These are phyloP conservation scores for Litchi chinensis DNA, from an alignment of 345 rosid species.

Conservation along the genomic window DNA sequence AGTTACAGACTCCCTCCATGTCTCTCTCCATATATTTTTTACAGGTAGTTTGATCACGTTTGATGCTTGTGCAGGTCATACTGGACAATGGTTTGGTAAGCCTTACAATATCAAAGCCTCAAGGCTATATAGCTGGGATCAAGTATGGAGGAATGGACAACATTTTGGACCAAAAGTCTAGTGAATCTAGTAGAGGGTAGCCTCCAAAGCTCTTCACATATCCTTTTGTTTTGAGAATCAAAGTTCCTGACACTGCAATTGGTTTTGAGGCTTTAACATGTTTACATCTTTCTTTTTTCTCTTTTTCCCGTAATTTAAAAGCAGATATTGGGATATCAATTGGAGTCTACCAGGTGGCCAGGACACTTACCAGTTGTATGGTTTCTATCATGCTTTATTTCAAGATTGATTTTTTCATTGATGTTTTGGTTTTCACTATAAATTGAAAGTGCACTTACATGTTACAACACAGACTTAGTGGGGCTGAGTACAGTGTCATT, in stretches of 20 bases:
- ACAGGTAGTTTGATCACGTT: background rate
- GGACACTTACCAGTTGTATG: conserved; percentile 34
- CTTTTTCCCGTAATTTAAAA: background rate
- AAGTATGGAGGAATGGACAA: conserved; percentile 44
- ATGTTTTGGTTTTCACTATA: background rate
- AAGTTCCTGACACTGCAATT: background rate
- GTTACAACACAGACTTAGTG: conserved; percentile 28
- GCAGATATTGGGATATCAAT: conserved; percentile 45
- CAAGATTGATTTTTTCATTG: background rate
- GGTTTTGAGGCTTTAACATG: background rate
- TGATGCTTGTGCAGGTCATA: conserved; percentile 26
- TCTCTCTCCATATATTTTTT: background rate
- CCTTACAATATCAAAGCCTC: conserved; percentile 35
- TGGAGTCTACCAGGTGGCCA: conserved; percentile 36
- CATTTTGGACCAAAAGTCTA: conserved; percentile 34
- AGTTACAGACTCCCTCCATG: conserved; percentile 7
- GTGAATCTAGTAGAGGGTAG: conserved; percentile 40
- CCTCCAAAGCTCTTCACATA: conserved; percentile 6
- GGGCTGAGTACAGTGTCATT: conserved; percentile 31
- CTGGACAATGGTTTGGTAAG: conserved; percentile 31
- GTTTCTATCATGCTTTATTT: background rate
- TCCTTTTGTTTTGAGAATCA: background rate
- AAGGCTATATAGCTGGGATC: conserved; percentile 31
- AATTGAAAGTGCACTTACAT: background rate
- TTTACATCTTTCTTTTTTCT: background rate